Base-by-base conservation (phyloP, 176 grass and related monocot species). In the Poa pratensis region DNA sequence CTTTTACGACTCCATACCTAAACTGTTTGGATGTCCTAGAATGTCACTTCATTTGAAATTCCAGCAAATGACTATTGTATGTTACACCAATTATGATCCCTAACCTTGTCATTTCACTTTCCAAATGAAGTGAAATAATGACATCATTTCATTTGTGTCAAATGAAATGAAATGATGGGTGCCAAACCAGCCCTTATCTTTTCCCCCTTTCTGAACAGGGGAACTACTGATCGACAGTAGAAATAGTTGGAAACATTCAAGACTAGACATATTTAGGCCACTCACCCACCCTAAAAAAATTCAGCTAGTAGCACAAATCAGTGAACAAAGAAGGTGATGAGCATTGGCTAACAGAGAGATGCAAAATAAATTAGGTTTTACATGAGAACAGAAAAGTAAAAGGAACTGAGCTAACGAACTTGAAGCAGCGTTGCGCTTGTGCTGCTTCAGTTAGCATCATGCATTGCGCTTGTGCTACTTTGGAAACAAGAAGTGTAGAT, bases 391-490 rank as follows among this genome's bases (percentile, higher is more conserved):
- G 49, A 22, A 5, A 11, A 24, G 39, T 42, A 9, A 26, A 61
- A 18, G 46, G 15, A 67, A 74, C 55, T 43, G 27, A 58, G 43
- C 66, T 73, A 82, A 15, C 45, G 11, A 65, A 63, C 64, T 78
- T 34, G 79, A 65, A 28, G 75, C 73, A 79, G 32, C 79, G 70
- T 55, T 78, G 64, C 15, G 9, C 35, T 73, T 79, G 64, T 83
- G 84, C 79, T 86, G 73, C 83, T 82, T 51, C 15, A 51, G 14
- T 51, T 49, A 49, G 48, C 48, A 49, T 49, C 17, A 17, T 51
- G 23, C 73, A 77, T 55, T 78, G 64, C 24, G 6, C 35, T 64
- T 79, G 64, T 83, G 84, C 84, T 86, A 64, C 83, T 82, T 51
- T 51, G 49, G 49, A 17, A 51, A 51, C 15, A 51, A 4, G 14